These are phyloP conservation scores for Grigorovia jiainica DNA, from an alignment of 805 yeast species.

Conservation along the genomic window DNA sequence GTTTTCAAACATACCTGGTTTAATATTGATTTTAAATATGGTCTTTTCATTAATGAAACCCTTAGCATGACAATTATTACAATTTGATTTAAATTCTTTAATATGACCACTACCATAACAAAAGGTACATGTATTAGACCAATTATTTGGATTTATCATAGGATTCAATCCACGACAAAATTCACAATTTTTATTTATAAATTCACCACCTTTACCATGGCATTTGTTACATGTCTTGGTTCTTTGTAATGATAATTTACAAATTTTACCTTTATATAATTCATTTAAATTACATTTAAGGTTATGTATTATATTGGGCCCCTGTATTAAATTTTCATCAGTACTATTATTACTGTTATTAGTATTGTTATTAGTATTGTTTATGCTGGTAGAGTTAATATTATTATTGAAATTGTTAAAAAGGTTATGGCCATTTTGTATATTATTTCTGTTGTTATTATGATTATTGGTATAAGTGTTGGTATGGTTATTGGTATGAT, in stretches of 20 bases:
- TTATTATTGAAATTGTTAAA: neutral
- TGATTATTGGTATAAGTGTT: neutral
- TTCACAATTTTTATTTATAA: neutral
- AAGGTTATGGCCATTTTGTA: neutral
- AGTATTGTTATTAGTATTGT: neutral
- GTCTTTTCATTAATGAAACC: conserved; percentile 41
- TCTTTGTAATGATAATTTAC: conserved; percentile 46
- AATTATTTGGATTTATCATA: neutral
- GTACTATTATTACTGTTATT: too few species aligned
- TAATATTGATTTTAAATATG: conserved; percentile 42
- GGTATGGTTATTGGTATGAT: too few species aligned
- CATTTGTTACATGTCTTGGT: conserved; percentile 42
- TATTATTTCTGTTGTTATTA: neutral
- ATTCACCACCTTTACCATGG: conserved; percentile 26
- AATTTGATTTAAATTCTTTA: conserved; percentile 32
- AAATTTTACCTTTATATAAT: conserved; percentile 46
- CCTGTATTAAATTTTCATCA: conserved; percentile 18
- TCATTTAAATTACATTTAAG: conserved; percentile 46
- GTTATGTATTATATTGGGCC: conserved; percentile 49
- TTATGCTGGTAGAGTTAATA: neutral
- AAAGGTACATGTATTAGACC: conserved; percentile 23
- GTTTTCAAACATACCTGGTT: conserved; percentile 47
- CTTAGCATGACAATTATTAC: conserved; percentile 36
- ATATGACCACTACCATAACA: conserved; percentile 38
- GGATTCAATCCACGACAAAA: neutral